Percentiles rank a stretch among this genome's conserved stretches.
phyloP scores from a whole-genome alignment of 805 yeast species.

The Yarrowia bubula region DNA sequence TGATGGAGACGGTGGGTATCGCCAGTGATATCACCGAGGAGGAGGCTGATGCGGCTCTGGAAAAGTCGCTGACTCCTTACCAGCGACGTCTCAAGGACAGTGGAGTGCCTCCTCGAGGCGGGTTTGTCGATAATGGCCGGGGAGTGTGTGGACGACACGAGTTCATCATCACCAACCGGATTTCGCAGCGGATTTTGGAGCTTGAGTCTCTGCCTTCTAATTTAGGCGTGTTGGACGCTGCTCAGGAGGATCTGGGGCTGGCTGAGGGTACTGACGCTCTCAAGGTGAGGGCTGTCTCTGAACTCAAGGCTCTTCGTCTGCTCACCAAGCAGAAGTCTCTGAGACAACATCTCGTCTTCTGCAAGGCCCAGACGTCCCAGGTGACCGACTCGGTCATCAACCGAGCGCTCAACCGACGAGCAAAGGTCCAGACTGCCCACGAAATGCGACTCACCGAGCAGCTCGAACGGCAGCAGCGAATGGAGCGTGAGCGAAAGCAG shows the following conservation, averaged over 20 bases:
- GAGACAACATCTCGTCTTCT: slow-evolving; percentile 73
- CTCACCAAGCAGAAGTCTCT: slow-evolving; percentile 81
- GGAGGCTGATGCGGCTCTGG: slow-evolving; percentile 7
- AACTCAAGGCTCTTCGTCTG: slow-evolving; percentile 65
- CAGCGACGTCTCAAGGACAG: slow-evolving; percentile 27
- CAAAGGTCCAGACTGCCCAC: slow-evolving; percentile 54
- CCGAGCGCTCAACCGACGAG: slow-evolving; percentile 83
- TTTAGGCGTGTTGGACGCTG: slow-evolving; percentile 37
- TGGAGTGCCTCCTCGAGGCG: slow-evolving; percentile 29
- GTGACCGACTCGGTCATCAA: slow-evolving; percentile 54
- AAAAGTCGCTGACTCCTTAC: slow-evolving; percentile 9
- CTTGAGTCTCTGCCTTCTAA: slow-evolving; percentile 42
- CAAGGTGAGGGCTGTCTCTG: slow-evolving; percentile 45
- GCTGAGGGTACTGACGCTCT: slow-evolving; percentile 42
- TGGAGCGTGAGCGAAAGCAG: slow-evolving; percentile 43
- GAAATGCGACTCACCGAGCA: slow-evolving; percentile 65
- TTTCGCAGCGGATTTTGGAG: slow-evolving; percentile 47
- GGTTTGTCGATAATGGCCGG: slow-evolving; percentile 26
- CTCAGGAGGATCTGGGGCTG: slow-evolving; percentile 34
- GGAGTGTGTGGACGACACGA: slow-evolving; percentile 42
- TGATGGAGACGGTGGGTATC: slow-evolving; percentile 33
- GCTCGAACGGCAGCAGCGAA: slow-evolving; percentile 43
- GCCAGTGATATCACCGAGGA: slow-evolving; percentile 26
- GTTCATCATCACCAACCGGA: slow-evolving; percentile 44
- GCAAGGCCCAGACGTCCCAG: slow-evolving; percentile 70